phyloP scores from a whole-genome alignment of 805 yeast genomes.

The Blastobotrys chiropterorum region DNA sequence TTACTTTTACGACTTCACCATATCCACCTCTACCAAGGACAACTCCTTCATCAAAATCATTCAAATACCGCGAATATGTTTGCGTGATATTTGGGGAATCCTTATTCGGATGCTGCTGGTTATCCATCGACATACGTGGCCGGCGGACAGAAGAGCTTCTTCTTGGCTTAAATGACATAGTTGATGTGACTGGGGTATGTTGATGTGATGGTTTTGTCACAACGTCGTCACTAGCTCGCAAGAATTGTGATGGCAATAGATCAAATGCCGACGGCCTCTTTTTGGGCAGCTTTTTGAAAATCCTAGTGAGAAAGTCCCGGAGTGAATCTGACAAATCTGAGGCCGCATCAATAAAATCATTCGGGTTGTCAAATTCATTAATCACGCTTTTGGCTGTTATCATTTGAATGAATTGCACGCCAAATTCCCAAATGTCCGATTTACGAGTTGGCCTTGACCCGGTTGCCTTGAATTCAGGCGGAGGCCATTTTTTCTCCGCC shows the following conservation, averaged over 20 bases:
- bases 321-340: conserved; percentile 50
- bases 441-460: conserved; percentile 56
- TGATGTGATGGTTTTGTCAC: neutral
- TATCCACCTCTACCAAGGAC: conserved; percentile 90
- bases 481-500: conserved; percentile 50
- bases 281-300: conserved; percentile 59
- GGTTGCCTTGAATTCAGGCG: conserved; percentile 62
- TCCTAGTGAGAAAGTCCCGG: conserved; percentile 56
- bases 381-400: conserved; percentile 54
- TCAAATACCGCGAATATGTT: conserved; percentile 64
- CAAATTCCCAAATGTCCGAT: conserved; percentile 92
- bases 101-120: neutral
- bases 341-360: conserved; percentile 47
- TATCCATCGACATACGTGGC: neutral
- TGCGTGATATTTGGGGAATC: neutral
- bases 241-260: conserved; percentile 72
- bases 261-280: conserved; percentile 81
- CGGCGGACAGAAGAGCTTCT: neutral
- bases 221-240: conserved; percentile 47
- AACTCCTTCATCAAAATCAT: conserved; percentile 93
- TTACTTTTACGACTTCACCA: conserved; percentile 97
- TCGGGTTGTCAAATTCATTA: conserved; percentile 52
- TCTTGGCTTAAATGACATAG: neutral
- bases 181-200: neutral
- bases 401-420: conserved; percentile 65